Percentiles rank a stretch among this genome's conserved stretches.
phyloP scores from a whole-genome alignment of 176 grass and related monocot genomes.

The Hordeum marinum region DNA sequence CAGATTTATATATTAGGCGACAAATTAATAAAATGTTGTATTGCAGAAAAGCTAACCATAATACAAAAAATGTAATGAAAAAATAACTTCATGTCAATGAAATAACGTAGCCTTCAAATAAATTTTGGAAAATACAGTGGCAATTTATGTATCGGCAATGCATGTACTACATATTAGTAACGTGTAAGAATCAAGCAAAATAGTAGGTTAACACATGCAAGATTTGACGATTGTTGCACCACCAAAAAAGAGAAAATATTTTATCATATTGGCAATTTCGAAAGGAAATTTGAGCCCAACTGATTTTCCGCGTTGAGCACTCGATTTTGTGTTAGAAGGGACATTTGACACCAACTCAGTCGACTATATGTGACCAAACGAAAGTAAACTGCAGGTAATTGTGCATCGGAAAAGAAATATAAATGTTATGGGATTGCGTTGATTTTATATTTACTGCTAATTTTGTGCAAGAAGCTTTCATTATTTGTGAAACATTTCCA shows the following conservation, averaged over 20 bases:
- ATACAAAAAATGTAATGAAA: neutral
- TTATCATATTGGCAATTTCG: no score
- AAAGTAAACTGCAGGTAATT: neutral
- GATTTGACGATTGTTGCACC: neutral
- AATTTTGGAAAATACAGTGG: neutral
- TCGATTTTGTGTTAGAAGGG: neutral
- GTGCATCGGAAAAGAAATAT: no score
- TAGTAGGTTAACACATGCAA: neutral
- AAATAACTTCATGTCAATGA: neutral
- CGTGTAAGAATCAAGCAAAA: neutral
- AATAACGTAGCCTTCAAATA: neutral
- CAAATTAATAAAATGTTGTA: neutral
- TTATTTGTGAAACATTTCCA: constrained; percentile 4
- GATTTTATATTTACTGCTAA: neutral
- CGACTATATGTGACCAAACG: constrained; percentile 96
- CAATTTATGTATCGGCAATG: neutral
- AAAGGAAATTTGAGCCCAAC: no score
- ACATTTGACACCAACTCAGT: constrained; percentile 40
- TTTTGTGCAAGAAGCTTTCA: neutral
- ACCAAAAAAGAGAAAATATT: no score
- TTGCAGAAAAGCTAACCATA: neutral
- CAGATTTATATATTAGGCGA: constrained; percentile 23
- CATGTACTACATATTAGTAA: neutral
- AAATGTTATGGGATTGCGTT: no score
- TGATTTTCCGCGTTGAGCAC: no score